phyloP scores from a whole-genome alignment of 805 yeast species.

The Yamadazyma scolyti region DNA sequence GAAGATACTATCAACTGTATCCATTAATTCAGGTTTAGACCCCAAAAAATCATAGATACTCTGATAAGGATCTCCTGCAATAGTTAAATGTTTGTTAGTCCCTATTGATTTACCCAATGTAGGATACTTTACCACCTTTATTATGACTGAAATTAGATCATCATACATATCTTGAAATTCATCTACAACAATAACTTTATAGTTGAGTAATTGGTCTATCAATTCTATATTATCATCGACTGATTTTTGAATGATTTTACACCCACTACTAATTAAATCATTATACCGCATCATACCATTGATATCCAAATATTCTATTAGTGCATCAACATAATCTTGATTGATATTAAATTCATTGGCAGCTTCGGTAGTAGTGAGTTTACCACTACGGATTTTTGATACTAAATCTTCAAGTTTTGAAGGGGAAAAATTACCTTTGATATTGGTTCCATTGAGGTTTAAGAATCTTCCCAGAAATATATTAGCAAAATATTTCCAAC shows the following conservation, averaged over 20 bases:
- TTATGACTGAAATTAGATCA: constrained; percentile 43
- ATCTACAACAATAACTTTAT: constrained; percentile 52
- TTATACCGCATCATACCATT: constrained; percentile 33
- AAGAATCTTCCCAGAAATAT: constrained; percentile 36
- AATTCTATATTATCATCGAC: not conserved
- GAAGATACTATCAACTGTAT: constrained; percentile 12
- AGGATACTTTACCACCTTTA: constrained; percentile 33
- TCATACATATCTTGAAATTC: constrained; percentile 72
- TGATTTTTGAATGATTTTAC: constrained; percentile 23
- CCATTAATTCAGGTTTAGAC: constrained; percentile 35
- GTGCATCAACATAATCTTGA: constrained; percentile 21
- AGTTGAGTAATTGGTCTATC: constrained; percentile 16
- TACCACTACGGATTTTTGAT: constrained; percentile 18
- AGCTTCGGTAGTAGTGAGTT: constrained; percentile 18
- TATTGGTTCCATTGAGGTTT: constrained; percentile 17
- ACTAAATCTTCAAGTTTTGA: constrained; percentile 21
- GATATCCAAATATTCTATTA: constrained; percentile 25
- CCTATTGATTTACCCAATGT: constrained; percentile 11
- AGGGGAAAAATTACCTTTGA: constrained; percentile 22
- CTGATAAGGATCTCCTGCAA: constrained; percentile 73
- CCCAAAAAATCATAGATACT: constrained; percentile 68
- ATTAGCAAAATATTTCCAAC: constrained; percentile 40
- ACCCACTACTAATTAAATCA: constrained; percentile 32
- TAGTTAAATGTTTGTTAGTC: constrained; percentile 47
- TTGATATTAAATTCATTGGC: constrained; percentile 19